Base-by-base conservation (phyloP, 495 filamentous ascomycete species). In the Hypoxylon lenormandii region DNA sequence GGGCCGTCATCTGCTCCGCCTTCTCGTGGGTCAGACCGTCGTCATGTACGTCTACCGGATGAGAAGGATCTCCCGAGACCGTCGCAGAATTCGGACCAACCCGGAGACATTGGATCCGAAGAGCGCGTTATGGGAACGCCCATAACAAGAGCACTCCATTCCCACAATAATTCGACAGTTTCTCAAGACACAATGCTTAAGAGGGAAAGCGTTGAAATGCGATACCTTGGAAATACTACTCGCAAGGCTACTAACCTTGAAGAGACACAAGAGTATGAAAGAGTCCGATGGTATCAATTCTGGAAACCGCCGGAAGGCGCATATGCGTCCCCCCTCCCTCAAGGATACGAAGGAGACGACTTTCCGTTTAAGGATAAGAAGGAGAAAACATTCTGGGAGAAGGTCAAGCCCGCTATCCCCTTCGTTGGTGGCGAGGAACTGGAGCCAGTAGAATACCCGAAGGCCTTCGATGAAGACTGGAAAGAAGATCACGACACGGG, bases 401-500 rank as follows among this genome's bases (percentile, higher is more conserved):
- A 77, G 46, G 46, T 87, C 22, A 84, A 82, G 64, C 53, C 69
- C 19, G 37, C 50, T 0, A 64, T 85, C 19, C 81, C 83, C 0
- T 83, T 83, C 57, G 12, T 78, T 0, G 72, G 74, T 19, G 57
- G 64, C 8, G 63, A 77, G n/a, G 76, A 79, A 37, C 69, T 78
- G n/a, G 67, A 65, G 8, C 63, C 73, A 30, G 79, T 83, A 12
- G 84, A 91, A 38, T 97, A 97, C 76, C 89, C 91, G 0, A 62
- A 83, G 7, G 90, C 92, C 8, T 91, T 86, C 72, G 88, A 91
- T 53, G 82, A 87, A 54, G 83, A 90, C 18, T 86, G 83, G 68
- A 78, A 80, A 13, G 87, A 85, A 15, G 81, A 92, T 37, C 82
- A 90, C 42, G 86, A 90, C 55, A 80, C 85, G 28, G 88, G 87